Conservation (phyloP, 495 filamentous ascomycete species). For the Pyrenopolyporus hunteri region DNA sequence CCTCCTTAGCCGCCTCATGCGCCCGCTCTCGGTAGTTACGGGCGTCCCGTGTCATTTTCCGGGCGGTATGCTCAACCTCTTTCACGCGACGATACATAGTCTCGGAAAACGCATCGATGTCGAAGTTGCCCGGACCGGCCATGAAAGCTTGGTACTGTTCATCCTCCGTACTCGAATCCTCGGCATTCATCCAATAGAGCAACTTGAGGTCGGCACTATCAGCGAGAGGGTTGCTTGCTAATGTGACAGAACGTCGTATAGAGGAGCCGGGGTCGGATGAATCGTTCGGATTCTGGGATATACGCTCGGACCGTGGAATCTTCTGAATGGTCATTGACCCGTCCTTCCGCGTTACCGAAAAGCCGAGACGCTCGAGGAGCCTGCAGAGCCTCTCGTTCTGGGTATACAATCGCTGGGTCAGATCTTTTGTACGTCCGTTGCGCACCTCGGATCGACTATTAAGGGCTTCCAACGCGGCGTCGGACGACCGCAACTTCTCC, state of each 20-base stretch:
- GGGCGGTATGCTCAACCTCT: conserved; percentile 85
- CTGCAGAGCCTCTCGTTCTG: conserved; percentile 77
- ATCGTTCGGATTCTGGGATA: conserved; percentile 56
- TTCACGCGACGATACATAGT: conserved; percentile 83
- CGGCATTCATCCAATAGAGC: conserved; percentile 77
- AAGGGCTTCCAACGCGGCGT: conserved; percentile 59
- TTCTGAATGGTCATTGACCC: conserved; percentile 77
- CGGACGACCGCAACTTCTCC: conserved; percentile 57
- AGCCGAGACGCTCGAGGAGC: conserved; percentile 85
- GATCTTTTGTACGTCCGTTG: conserved; percentile 72
- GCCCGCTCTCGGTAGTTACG: conserved; percentile 86
- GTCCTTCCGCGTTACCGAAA: conserved; percentile 75
- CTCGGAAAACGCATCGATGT: conserved; percentile 81
- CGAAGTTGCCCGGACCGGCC: conserved; percentile 71
- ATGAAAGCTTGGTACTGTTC: conserved; percentile 75
- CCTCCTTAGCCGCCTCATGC: conserved; percentile 81
- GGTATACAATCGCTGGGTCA: conserved; percentile 77
- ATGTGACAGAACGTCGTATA: conserved; percentile 56
- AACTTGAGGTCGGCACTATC: conserved; percentile 66
- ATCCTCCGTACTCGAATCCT: conserved; percentile 68
- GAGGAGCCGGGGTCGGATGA: conserved; percentile 67
- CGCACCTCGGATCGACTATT: conserved; percentile 64
- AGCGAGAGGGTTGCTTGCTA: conserved; percentile 49
- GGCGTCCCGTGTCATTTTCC: conserved; percentile 89
- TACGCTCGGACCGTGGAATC: conserved; percentile 68